A percentile compares a stretch with the other conserved stretches of the same genome.
Evolutionary conservation across 202 grass and related monocot species (phyloP).

Genomic region (Carex arenaria): DNA sequence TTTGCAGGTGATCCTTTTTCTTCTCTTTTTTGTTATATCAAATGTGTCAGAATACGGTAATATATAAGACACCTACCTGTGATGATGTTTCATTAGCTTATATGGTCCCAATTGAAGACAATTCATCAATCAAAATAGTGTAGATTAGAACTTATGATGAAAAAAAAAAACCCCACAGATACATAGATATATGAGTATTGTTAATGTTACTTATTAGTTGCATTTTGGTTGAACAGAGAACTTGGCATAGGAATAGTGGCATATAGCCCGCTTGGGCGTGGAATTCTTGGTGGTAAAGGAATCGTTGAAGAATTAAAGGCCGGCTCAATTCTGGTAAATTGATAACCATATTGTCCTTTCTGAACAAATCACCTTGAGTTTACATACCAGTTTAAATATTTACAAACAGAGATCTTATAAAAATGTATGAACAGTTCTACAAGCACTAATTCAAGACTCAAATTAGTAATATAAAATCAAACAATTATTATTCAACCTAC

Average conservation of each 20-base stretch:
- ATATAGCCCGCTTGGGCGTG: conserved; percentile 31
- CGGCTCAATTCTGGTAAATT: conserved; percentile 15
- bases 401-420: too few relatives aligned
- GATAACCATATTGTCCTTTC: background rate
- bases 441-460: background rate
- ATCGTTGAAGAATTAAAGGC: conserved; percentile 17
- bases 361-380: background rate
- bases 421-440: background rate
- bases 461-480: background rate
- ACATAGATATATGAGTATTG: too few relatives aligned
- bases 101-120: too few relatives aligned
- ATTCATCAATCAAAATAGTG: too few relatives aligned
- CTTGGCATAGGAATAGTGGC: conserved; percentile 45
- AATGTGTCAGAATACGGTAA: too few relatives aligned
- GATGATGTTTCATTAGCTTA: too few relatives aligned
- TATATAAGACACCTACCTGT: too few relatives aligned
- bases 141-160: too few relatives aligned
- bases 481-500: too few relatives aligned
- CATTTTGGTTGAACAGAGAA: conserved; percentile 18
- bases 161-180: too few relatives aligned
- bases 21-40: too few relatives aligned
- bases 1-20: too few relatives aligned
- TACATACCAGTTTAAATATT: background rate
- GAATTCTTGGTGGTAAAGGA: conserved; percentile 38
- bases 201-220: background rate